Evolutionary conservation across 208 protist genomes (phyloP).

Genomic region (Leishmania tarentolae): DNA sequence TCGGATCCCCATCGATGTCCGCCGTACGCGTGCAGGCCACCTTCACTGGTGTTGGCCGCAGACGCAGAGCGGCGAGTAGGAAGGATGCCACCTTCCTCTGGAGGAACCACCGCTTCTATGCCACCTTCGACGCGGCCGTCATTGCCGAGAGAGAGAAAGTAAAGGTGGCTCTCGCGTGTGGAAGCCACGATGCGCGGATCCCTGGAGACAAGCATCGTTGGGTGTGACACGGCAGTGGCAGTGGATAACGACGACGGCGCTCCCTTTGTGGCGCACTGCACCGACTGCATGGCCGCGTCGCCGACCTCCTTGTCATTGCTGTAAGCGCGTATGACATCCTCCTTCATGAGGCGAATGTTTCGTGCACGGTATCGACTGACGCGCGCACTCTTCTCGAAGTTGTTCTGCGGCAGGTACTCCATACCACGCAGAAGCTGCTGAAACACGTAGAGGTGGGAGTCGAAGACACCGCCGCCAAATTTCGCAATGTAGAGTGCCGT

Average conservation of each 20-base stretch:
- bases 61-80: conserved; percentile 4
- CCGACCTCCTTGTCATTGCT: conserved; percentile 1
- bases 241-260: background rate
- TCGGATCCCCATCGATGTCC: background rate
- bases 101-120: conserved; percentile 47
- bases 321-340: conserved; percentile 71
- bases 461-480: conserved; percentile 76
- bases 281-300: background rate
- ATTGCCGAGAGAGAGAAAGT: conserved; percentile 57
- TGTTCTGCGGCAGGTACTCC: conserved; percentile 47
- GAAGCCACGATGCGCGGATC: conserved; percentile 19
- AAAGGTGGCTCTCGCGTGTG: conserved; percentile 56
- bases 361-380: conserved; percentile 62
- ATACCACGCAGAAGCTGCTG: conserved; percentile 75
- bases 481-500: conserved; percentile 84
- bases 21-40: conserved; percentile 5
- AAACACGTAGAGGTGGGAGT: conserved; percentile 84
- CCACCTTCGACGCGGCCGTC: conserved; percentile 67
- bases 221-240: background rate
- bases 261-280: background rate
- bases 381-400: conserved; percentile 26
- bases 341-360: conserved; percentile 76
- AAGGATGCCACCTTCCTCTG: conserved; percentile 61
- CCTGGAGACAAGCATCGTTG: conserved; percentile 12
- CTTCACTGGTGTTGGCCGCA: background rate